A percentile compares a stretch with the other conserved stretches of the same genome.
These are phyloP conservation scores for Saccharomycopsis fermentans DNA, from an alignment of 805 yeast species.

Conservation along the genomic window DNA sequence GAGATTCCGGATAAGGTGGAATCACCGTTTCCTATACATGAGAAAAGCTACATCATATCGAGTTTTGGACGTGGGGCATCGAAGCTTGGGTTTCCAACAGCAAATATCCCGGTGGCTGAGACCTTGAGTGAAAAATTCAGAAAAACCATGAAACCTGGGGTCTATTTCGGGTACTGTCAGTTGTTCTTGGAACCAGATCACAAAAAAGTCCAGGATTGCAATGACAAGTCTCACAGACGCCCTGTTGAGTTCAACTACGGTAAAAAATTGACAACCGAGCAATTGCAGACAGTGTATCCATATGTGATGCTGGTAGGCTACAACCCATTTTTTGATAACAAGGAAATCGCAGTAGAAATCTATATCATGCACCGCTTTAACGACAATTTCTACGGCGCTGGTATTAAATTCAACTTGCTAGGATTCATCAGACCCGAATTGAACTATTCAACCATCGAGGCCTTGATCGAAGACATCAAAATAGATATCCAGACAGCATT, in stretches of 20 bases:
- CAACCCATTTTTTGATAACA: constrained; percentile 85
- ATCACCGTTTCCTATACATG: constrained; percentile 40
- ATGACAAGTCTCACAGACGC: constrained; percentile 21
- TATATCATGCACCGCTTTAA: constrained; percentile 72
- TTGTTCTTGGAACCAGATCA: constrained; percentile 22
- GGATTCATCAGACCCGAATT: constrained; percentile 91
- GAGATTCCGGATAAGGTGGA: constrained; percentile 33
- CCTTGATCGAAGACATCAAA: constrained; percentile 73
- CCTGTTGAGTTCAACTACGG: constrained; percentile 58
- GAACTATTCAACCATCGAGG: constrained; percentile 70
- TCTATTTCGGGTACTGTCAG: constrained; percentile 75
- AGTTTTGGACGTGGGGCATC: constrained; percentile 96
- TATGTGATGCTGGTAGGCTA: constrained; percentile 95
- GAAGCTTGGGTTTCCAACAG: constrained; percentile 92
- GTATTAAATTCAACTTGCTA: constrained; percentile 54
- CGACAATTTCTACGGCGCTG: constrained; percentile 71
- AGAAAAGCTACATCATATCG: constrained; percentile 43
- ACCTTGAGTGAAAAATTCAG: constrained; percentile 33
- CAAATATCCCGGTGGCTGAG: constrained; percentile 59
- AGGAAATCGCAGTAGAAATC: constrained; percentile 73
- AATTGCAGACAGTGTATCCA: constrained; percentile 46
- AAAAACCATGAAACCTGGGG: constrained; percentile 52
- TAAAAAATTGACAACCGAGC: constrained; percentile 28
- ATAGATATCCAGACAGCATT: constrained; percentile 65
- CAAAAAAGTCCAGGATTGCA: constrained; percentile 21